A percentile compares a stretch with the other conserved stretches of the same genome.
These are phyloP conservation scores for Diaporthe helianthi DNA, from an alignment of 2,329 filamentous ascomycete species.

Conservation along the genomic window DNA sequence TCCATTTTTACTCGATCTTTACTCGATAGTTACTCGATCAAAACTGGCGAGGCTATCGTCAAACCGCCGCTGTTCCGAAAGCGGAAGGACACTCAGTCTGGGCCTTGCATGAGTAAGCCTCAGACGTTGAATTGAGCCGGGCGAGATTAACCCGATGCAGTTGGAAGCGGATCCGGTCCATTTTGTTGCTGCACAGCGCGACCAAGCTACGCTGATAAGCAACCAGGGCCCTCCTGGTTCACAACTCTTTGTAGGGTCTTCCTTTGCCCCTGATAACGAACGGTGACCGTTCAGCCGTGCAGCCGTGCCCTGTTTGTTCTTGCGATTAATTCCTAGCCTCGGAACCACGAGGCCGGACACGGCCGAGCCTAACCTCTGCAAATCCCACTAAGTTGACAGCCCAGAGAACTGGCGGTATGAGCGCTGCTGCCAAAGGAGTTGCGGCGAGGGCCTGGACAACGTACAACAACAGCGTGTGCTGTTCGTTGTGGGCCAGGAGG, in stretches of 20 bases:
- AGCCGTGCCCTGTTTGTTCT: background rate
- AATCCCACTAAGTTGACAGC: background rate
- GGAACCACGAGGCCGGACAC: constrained; percentile 19
- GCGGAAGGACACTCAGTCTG: background rate
- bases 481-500: constrained; percentile 2
- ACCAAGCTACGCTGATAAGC: constrained; percentile 16
- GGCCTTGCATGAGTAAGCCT: constrained; percentile 1
- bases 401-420: constrained; percentile 15
- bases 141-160: constrained; percentile 13
- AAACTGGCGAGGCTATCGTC: constrained; percentile 21
- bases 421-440: background rate
- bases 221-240: background rate
- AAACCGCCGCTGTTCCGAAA: constrained; percentile 8
- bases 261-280: constrained; percentile 20
- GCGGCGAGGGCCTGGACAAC: background rate
- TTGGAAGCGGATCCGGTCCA: background rate
- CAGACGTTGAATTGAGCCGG: background rate
- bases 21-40: constrained; percentile 33
- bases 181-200: background rate
- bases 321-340: background rate
- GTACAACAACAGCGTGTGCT: constrained; percentile 17
- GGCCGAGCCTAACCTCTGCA: background rate
- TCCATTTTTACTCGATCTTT: constrained; percentile 31
- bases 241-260: background rate
- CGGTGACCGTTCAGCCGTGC: background rate